Evolutionary conservation across 164 flowering plant species (phyloP).

Genomic region (Protea cynaroides): DNA sequence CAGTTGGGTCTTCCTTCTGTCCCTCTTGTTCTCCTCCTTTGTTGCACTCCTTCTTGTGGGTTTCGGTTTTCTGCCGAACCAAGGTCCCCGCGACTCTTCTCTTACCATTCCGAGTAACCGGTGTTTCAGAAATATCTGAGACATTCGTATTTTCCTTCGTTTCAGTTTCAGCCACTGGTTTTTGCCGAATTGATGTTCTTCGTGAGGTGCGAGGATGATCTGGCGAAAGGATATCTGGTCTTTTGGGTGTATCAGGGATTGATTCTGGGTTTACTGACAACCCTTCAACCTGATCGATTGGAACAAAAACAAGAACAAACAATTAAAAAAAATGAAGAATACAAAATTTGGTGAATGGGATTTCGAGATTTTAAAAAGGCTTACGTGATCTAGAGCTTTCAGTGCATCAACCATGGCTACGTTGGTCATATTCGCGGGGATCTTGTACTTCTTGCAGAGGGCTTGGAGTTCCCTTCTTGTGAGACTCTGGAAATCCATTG

Average conservation of each 20-base stretch:
- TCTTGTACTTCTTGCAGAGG: slow-evolving; percentile 4
- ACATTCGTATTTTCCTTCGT: no score
- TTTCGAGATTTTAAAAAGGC: no score
- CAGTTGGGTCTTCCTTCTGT: no score
- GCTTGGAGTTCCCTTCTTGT: slow-evolving; percentile 4
- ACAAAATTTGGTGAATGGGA: not conserved
- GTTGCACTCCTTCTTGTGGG: no score
- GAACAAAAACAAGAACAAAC: not conserved
- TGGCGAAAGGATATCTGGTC: not conserved
- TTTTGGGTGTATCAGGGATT: no score
- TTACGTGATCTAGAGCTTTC: not conserved
- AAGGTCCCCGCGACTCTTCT: no score
- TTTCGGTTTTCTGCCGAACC: no score
- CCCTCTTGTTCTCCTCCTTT: no score
- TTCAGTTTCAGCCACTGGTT: not conserved
- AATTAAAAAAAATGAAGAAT: not conserved
- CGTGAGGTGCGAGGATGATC: not conserved
- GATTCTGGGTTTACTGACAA: not conserved
- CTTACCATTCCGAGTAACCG: not conserved
- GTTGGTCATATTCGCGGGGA: slow-evolving; percentile 5
- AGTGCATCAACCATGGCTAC: slow-evolving; percentile 6
- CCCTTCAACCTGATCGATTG: slow-evolving; percentile 3
- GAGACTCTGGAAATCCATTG: slow-evolving; percentile 3
- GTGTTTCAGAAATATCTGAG: not conserved
- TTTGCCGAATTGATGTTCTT: not conserved